These are phyloP conservation scores for Triticum turgidum DNA, from an alignment of 176 grass and related monocot species.

Conservation along the genomic window DNA sequence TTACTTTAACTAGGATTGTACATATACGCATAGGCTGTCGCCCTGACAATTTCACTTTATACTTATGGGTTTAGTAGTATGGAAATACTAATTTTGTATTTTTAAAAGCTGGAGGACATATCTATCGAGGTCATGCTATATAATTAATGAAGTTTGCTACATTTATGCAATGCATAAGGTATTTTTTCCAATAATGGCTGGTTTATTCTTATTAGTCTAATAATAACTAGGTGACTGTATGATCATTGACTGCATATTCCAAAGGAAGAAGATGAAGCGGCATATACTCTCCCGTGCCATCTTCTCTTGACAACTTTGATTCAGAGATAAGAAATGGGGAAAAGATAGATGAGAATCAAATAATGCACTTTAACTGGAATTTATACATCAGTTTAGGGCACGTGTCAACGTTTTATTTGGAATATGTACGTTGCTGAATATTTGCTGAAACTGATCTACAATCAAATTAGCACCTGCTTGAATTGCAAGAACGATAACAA, in stretches of 20 bases:
- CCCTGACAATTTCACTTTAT: not conserved
- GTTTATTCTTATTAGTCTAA: not conserved
- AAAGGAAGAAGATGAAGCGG: not conserved
- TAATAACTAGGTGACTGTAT: not conserved
- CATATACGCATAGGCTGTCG: not conserved
- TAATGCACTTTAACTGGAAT: not conserved
- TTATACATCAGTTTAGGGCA: not conserved
- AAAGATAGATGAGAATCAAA: constrained; percentile 14
- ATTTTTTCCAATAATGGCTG: not conserved
- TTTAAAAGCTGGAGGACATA: not conserved
- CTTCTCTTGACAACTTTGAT: not conserved
- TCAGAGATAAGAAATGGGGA: not conserved
- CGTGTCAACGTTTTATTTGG: not conserved
- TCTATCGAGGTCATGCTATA: not conserved
- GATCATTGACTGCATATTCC: not conserved
- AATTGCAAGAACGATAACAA: not conserved
- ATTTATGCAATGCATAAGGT: not conserved
- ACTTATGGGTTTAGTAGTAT: not conserved
- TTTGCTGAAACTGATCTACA: not conserved
- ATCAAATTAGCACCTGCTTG: not conserved
- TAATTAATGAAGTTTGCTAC: not conserved
- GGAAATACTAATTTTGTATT: not conserved
- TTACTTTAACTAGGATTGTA: not conserved
- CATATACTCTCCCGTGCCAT: not conserved
- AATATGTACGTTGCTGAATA: not conserved